phyloP scores from a whole-genome alignment of 2,329 filamentous ascomycete species.

The Microdochium trichocladiopsis region DNA sequence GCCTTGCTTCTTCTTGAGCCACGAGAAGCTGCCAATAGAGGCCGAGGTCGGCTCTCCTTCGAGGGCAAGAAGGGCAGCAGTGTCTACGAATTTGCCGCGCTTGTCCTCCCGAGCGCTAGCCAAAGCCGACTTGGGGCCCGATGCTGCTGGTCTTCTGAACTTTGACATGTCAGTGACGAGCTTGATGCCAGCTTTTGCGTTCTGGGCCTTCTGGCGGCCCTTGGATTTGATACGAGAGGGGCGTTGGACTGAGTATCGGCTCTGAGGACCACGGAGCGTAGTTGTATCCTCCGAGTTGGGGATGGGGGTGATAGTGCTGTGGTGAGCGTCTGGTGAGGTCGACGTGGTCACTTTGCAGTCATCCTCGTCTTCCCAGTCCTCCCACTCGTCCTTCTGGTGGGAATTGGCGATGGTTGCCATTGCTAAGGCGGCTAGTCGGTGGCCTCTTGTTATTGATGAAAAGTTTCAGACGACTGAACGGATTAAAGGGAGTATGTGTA shows the following conservation, averaged over 20 bases:
- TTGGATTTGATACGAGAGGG: conserved; percentile 47
- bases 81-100: conserved; percentile 46
- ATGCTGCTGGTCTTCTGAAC: conserved; percentile 36
- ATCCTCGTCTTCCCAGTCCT: conserved; percentile 21
- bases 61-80: conserved; percentile 51
- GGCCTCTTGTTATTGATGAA: neutral
- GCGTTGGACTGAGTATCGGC: conserved; percentile 29
- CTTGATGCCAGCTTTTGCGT: conserved; percentile 56
- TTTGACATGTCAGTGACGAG: conserved; percentile 63
- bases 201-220: conserved; percentile 52
- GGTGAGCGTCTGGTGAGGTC: conserved; percentile 4
- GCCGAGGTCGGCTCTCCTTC: conserved; percentile 47
- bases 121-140: conserved; percentile 19
- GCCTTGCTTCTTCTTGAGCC: conserved; percentile 37
- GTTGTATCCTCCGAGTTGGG: neutral
- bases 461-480: too few relatives aligned
- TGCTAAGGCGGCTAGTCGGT: too few relatives aligned
- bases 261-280: conserved; percentile 8
- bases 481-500: neutral
- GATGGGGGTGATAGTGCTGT: conserved; percentile 6
- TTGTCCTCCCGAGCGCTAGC: conserved; percentile 14
- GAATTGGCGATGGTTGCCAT: neutral
- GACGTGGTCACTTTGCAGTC: conserved; percentile 9
- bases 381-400: conserved; percentile 18
- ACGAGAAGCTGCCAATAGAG: conserved; percentile 50